Evolutionary conservation across 2,329 filamentous ascomycete species (phyloP).

Genomic region (Diaporthe citrichinensis): DNA sequence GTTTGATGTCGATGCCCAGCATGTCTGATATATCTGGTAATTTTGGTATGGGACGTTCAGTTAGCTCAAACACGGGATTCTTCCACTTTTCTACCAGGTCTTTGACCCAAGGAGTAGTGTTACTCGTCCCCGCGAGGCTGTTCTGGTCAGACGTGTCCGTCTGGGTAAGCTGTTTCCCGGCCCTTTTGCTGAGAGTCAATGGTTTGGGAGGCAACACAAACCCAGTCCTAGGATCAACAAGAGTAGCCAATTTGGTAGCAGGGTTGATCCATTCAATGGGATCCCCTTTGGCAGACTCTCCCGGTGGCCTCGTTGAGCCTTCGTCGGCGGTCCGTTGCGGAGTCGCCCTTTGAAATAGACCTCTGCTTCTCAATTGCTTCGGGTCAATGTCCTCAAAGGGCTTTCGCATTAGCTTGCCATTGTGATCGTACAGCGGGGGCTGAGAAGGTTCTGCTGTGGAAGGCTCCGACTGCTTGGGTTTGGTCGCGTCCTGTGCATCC

Average conservation of each 20-base stretch:
- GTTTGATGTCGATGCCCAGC: constrained; percentile 44
- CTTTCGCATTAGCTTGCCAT: constrained; percentile 58
- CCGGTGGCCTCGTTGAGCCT: not conserved
- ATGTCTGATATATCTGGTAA: constrained; percentile 52
- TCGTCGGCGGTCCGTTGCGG: not conserved
- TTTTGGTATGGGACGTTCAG: constrained; percentile 61
- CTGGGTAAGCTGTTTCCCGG: constrained; percentile 43
- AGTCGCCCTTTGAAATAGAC: not conserved
- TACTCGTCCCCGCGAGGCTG: not conserved
- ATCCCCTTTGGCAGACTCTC: constrained; percentile 43
- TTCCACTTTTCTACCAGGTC: constrained; percentile 76
- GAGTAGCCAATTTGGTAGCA: constrained; percentile 63
- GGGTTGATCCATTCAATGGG: constrained; percentile 73
- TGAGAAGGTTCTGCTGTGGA: not conserved
- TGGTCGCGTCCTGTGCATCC: not conserved
- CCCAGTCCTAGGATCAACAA: constrained; percentile 71
- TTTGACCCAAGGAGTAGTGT: constrained; percentile 67
- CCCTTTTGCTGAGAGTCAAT: constrained; percentile 32
- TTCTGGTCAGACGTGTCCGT: constrained; percentile 52
- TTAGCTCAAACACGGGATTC: constrained; percentile 79
- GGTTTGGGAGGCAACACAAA: constrained; percentile 50
- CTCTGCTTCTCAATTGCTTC: not conserved
- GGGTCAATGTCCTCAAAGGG: constrained; percentile 59
- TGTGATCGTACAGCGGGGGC: constrained; percentile 54
- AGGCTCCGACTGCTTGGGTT: not conserved